A percentile compares a stretch with the other conserved stretches of the same genome.
phyloP scores from a whole-genome alignment of 306 rosid genomes.

The Calophaca sinica region DNA sequence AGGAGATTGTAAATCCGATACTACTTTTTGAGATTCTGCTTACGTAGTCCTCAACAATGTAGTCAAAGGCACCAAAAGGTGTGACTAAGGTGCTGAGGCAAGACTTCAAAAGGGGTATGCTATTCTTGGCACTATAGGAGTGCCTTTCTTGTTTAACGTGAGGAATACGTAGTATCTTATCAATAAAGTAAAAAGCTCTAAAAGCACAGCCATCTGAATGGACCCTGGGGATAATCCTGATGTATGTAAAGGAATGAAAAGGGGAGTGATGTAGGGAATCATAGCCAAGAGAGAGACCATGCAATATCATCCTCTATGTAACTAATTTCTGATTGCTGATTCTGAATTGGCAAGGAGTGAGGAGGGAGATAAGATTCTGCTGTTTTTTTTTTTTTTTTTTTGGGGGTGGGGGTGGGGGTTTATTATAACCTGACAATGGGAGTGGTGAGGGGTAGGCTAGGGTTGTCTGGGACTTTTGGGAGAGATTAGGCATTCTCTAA shows the following conservation, averaged over 20 bases:
- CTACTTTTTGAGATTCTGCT: constrained; percentile 13
- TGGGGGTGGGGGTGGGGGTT: not conserved
- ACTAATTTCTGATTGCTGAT: not conserved
- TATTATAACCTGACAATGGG: not conserved
- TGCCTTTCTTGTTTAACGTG: not conserved
- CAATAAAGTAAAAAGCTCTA: constrained; percentile 25
- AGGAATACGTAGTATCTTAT: constrained; percentile 24
- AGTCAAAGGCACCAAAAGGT: constrained; percentile 18
- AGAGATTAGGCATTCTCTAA: too few relatives aligned
- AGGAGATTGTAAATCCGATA: constrained; percentile 27
- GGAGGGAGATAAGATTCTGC: not conserved
- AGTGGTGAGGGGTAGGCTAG: not conserved
- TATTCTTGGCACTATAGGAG: constrained; percentile 30
- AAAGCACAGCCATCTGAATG: constrained; percentile 12
- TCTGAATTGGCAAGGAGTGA: not conserved
- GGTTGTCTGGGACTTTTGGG: too few relatives aligned
- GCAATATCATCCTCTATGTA: constrained; percentile 8
- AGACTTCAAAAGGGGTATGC: not conserved
- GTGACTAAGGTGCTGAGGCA: constrained; percentile 17
- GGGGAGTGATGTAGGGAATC: constrained; percentile 15
- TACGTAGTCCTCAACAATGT: constrained; percentile 21
- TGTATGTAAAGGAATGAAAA: constrained; percentile 19
- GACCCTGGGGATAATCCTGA: constrained; percentile 1
- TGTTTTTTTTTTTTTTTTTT: not conserved
- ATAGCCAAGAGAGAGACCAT: constrained; percentile 3